These are phyloP conservation scores for Grigorovia jiainica DNA, from an alignment of 805 yeast genomes.

Conservation along the genomic window DNA sequence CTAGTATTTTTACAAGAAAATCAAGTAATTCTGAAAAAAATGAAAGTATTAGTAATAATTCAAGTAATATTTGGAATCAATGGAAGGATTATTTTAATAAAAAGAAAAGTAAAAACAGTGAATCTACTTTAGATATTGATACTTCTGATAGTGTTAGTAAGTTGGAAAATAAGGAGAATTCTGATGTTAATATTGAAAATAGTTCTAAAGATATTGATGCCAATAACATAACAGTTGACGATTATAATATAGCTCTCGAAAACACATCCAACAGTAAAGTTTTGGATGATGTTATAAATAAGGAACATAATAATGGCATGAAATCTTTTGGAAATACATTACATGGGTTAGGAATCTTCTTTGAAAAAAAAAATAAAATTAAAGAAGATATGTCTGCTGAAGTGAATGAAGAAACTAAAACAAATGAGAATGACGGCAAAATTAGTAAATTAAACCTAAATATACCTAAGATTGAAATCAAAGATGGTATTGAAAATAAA, in stretches of 20 bases:
- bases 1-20: not conserved
- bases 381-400: not conserved
- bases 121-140: not conserved
- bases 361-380: not conserved
- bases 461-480: not conserved
- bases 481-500: not conserved
- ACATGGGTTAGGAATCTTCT: slow-evolving; percentile 17
- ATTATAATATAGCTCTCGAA: no score
- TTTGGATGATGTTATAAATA: no score
- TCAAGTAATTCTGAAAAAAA: slow-evolving; percentile 1
- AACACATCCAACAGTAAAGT: no score
- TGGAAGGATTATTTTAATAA: slow-evolving; percentile 24
- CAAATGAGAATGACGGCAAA: not conserved
- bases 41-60: slow-evolving; percentile 3
- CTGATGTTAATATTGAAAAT: not conserved
- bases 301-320: slow-evolving; percentile 6
- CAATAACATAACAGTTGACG: no score
- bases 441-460: not conserved
- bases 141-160: not conserved
- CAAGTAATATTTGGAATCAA: slow-evolving; percentile 15
- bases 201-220: no score
- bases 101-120: slow-evolving; percentile 1
- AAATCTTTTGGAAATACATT: slow-evolving; percentile 18
- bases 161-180: slow-evolving; percentile 4
- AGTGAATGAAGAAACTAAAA: not conserved